Evolutionary conservation across 139 green algal species (phyloP).

Genomic region (Picocystis salinarum): DNA sequence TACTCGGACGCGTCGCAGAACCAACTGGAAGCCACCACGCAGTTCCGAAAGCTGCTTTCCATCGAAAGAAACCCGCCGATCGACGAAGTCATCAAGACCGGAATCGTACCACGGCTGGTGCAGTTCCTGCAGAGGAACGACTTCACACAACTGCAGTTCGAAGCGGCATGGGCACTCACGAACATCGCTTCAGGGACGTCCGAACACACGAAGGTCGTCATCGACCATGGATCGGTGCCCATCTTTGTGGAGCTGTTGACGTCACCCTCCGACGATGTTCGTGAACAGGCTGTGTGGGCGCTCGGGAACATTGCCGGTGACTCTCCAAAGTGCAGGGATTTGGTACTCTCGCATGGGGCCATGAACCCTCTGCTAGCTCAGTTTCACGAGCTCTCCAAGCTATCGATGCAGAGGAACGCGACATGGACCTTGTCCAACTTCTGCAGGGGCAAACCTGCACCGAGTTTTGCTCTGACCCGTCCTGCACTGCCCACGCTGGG

Average conservation of each 20-base stretch:
- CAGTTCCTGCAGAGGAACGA: conserved; percentile 81
- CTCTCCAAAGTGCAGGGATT: conserved; percentile 81
- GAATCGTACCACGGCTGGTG: conserved; percentile 89
- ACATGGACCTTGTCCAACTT: conserved; percentile 99
- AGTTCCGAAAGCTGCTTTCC: conserved; percentile 96
- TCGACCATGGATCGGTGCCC: conserved; percentile 82
- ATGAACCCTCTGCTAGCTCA: conserved; percentile 81
- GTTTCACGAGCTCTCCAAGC: conserved; percentile 71
- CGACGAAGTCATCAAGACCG: conserved; percentile 91
- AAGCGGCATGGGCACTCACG: conserved; percentile 96
- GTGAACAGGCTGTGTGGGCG: conserved; percentile 96
- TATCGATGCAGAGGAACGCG: conserved; percentile 95
- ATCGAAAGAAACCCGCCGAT: conserved; percentile 96
- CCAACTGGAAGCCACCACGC: conserved; percentile 85
- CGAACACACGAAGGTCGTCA: conserved; percentile 93
- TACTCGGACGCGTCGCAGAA: conserved; percentile 49
- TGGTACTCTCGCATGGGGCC: conserved; percentile 66
- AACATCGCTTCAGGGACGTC: conserved; percentile 95
- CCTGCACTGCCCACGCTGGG: conserved; percentile 74
- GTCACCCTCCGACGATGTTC: conserved; percentile 80
- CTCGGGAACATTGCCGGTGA: conserved; percentile 97
- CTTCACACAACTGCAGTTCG: conserved; percentile 73
- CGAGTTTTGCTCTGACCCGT: too few relatives aligned
- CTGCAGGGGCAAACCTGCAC: conserved; percentile 73
- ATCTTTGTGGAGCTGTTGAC: conserved; percentile 91